Evolutionary conservation across 2,329 filamentous ascomycete species (phyloP), one percentile per base, ranked within the genome.

Genomic region (Alternaria hordeiaustralica): DNA sequence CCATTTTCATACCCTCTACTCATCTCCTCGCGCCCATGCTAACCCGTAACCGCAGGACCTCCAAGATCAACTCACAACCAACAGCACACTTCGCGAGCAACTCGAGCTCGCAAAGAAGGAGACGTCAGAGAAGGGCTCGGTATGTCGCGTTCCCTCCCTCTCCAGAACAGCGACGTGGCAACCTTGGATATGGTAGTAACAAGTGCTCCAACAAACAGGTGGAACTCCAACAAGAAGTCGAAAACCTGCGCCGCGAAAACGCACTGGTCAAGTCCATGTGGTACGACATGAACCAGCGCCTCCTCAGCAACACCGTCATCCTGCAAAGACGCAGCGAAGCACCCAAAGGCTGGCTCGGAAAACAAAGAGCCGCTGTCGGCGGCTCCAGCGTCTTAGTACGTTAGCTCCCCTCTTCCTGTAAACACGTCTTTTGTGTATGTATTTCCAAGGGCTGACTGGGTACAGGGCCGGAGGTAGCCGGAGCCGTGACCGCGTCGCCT

Each of bases 231-330:
- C 68, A 78, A 58, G 83, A 86, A 71, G 87, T 92, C 74, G 88
- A 88, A 69, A 92, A 90, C 71, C 86, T 96, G 63, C 87, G 91
- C 77, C 88, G 91, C 71, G 93, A 96, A 79, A 93, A 93, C 78
- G 86, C 87, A 43, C 86, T 96, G 75, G 93, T 96, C 72, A 85
- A 90, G 25, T 91, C 89, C n/a, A 93, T 93, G 3, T 96, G 92
- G 92, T 94, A 94, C 81, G 92, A 95, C 79, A 87, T 96, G 73
- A 89, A 90, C 25, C 90, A 86, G 75, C 86, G 93, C 55, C 80
- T 96, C 70, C 92, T 96, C 81, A 94, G 91, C 82, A 95, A 94
- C 78, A 92, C 92, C 66, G 90, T 95, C 45, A 88, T 92, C 58
- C 81, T 96, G 66, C 91, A 94, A 75, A 84, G 93, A 69, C 86